phyloP scores from a whole-genome alignment of 2,329 filamentous ascomycete species.

The Neurospora sp. region DNA sequence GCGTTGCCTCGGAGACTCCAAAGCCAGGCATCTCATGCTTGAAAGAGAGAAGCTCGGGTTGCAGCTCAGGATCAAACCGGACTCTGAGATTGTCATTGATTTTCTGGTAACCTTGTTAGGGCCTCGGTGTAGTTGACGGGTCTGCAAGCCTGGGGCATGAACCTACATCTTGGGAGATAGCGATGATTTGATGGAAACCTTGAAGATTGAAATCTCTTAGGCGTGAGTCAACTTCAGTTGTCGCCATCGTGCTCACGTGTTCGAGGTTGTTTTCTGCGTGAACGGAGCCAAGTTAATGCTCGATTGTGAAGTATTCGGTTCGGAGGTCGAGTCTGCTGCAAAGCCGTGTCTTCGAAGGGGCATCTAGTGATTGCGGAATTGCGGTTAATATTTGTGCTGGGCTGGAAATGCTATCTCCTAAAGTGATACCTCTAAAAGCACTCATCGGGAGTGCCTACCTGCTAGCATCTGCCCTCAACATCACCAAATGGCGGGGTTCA shows the following conservation, averaged over 20 bases:
- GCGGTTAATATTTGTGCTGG: background rate
- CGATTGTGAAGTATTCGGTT: background rate
- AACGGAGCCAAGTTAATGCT: too few species aligned
- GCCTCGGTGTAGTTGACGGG: background rate
- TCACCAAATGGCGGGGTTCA: background rate
- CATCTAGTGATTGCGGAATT: background rate
- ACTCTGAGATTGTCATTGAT: background rate
- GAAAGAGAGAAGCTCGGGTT: background rate
- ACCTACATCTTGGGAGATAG: background rate
- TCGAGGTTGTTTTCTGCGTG: too few species aligned
- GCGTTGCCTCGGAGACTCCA: background rate
- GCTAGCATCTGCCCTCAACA: background rate
- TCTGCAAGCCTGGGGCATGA: background rate
- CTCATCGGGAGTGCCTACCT: background rate
- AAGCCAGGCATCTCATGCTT: background rate
- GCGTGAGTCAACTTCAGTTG: background rate
- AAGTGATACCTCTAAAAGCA: background rate
- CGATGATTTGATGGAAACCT: background rate
- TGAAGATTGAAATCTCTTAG: background rate
- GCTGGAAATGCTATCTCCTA: background rate
- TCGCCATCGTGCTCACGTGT: background rate
- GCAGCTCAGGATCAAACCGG: background rate
- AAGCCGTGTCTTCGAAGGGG: background rate
- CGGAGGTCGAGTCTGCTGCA: background rate
- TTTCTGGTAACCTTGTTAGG: background rate